phyloP scores from a whole-genome alignment of 352 stramenopile species.

The Lagenidium sp. region DNA sequence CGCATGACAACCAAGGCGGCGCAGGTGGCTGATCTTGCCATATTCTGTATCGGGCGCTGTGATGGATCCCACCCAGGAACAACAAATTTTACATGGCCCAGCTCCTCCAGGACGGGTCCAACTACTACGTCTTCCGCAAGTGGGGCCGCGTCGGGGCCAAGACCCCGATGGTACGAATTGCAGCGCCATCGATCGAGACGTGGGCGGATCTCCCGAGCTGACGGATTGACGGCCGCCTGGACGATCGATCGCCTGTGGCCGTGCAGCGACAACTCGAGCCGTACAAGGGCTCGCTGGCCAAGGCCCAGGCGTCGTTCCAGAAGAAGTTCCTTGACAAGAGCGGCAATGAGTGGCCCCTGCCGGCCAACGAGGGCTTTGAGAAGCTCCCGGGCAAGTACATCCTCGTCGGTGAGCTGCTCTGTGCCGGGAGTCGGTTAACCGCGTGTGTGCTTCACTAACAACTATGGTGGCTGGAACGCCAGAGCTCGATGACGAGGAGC shows the following conservation, averaged over 20 bases:
- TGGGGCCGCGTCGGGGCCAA: slow-evolving; percentile 62
- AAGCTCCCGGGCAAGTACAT: slow-evolving; percentile 47
- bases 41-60: not conserved
- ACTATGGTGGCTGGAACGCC: too few relatives aligned
- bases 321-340: slow-evolving; percentile 61
- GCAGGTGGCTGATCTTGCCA: too few relatives aligned
- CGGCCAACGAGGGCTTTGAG: slow-evolving; percentile 21
- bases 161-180: slow-evolving; percentile 42
- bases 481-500: slow-evolving; percentile 13
- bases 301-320: slow-evolving; percentile 36
- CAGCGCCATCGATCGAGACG: too few relatives aligned
- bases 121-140: slow-evolving; percentile 51
- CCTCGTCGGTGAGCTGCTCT: slow-evolving; percentile 35
- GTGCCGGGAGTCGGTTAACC: too few relatives aligned
- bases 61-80: slow-evolving; percentile 20
- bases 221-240: too few relatives aligned
- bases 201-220: too few relatives aligned
- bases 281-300: slow-evolving; percentile 31
- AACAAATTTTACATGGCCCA: slow-evolving; percentile 79
- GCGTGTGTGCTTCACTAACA: too few relatives aligned
- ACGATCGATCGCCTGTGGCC: too few relatives aligned
- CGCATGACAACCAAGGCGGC: too few relatives aligned
- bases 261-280: slow-evolving; percentile 9
- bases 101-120: slow-evolving; percentile 33
- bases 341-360: slow-evolving; percentile 53